phyloP scores from a whole-genome alignment of 768 basidiomycete genomes.

The Russula foetens region DNA sequence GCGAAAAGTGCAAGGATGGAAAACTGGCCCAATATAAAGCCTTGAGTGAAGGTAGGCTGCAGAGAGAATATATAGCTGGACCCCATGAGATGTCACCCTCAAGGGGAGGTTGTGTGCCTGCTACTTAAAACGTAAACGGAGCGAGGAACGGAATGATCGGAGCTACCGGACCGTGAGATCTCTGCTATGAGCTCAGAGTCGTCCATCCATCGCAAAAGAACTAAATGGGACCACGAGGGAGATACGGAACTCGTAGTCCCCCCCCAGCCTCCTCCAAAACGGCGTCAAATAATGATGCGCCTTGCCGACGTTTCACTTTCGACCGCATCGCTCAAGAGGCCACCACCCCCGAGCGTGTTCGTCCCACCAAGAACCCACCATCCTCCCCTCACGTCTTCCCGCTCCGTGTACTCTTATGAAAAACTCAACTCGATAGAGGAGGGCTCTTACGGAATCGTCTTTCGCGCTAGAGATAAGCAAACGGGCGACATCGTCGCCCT shows the following conservation, averaged over 20 bases:
- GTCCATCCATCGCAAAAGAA: constrained; percentile 63
- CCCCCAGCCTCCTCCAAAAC: constrained; percentile 40
- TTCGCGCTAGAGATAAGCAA: constrained; percentile 89
- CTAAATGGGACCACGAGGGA: constrained; percentile 54
- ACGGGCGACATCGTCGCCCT: constrained; percentile 94
- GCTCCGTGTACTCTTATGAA: constrained; percentile 92
- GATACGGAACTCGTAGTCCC: constrained; percentile 37
- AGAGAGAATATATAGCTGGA: constrained; percentile 60
- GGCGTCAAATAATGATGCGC: constrained; percentile 39
- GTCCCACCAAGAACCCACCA: constrained; percentile 72
- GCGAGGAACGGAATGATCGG: too few species aligned
- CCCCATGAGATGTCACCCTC: constrained; percentile 6
- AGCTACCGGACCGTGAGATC: background rate
- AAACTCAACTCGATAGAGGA: constrained; percentile 97
- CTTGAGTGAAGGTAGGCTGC: constrained; percentile 91
- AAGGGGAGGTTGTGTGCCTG: background rate
- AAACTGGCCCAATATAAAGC: constrained; percentile 85
- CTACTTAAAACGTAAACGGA: too few species aligned
- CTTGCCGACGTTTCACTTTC: constrained; percentile 22
- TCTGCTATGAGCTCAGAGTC: background rate
- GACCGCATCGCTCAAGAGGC: constrained; percentile 19
- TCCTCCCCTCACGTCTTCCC: constrained; percentile 75
- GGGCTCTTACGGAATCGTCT: constrained; percentile 96
- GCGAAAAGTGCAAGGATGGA: constrained; percentile 73
- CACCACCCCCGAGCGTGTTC: constrained; percentile 41